phyloP scores from a whole-genome alignment of 352 stramenopile genomes.

The Globisporangium radiosum region DNA sequence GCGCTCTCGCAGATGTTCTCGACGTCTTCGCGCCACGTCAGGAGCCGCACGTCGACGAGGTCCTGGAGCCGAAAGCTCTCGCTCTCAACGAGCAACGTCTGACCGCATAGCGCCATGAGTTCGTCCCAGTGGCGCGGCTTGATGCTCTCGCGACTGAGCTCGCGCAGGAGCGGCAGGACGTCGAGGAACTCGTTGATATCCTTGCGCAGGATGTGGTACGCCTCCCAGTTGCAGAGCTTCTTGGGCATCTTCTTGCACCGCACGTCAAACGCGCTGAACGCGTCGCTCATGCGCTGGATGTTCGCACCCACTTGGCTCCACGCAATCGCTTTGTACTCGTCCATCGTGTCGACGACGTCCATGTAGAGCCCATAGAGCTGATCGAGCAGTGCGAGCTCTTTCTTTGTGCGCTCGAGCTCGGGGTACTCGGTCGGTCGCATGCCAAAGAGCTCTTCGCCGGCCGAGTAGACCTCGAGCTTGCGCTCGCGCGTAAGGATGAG shows the following conservation, averaged over 20 bases:
- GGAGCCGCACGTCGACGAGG: slow-evolving; percentile 71
- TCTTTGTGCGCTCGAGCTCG: slow-evolving; percentile 81
- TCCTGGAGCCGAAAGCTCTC: slow-evolving; percentile 75
- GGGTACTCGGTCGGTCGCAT: slow-evolving; percentile 73
- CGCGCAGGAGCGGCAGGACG: slow-evolving; percentile 74
- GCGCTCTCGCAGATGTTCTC: slow-evolving; percentile 88
- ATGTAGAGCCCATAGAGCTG: slow-evolving; percentile 88
- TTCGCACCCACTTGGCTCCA: slow-evolving; percentile 57
- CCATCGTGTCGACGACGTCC: slow-evolving; percentile 75
- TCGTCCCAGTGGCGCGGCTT: slow-evolving; percentile 87
- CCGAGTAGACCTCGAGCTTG: slow-evolving; percentile 84
- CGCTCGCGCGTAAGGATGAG: slow-evolving; percentile 63
- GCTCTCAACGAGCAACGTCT: slow-evolving; percentile 45
- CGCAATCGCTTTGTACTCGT: slow-evolving; percentile 51
- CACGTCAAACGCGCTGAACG: slow-evolving; percentile 49
- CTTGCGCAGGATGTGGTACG: slow-evolving; percentile 66
- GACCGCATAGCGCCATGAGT: slow-evolving; percentile 47
- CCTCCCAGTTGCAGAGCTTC: slow-evolving; percentile 81
- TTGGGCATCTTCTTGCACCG: slow-evolving; percentile 83
- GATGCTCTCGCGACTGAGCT: slow-evolving; percentile 80
- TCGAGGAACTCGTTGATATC: slow-evolving; percentile 84
- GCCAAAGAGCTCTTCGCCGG: slow-evolving; percentile 87
- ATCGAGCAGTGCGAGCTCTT: slow-evolving; percentile 81
- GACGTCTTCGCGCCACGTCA: slow-evolving; percentile 75
- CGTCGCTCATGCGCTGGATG: slow-evolving; percentile 60